A percentile compares a stretch with the other conserved stretches of the same genome.
Evolutionary conservation across 163 green algal genomes (phyloP).

Genomic region (Chlamydomonas reinhardtii): DNA sequence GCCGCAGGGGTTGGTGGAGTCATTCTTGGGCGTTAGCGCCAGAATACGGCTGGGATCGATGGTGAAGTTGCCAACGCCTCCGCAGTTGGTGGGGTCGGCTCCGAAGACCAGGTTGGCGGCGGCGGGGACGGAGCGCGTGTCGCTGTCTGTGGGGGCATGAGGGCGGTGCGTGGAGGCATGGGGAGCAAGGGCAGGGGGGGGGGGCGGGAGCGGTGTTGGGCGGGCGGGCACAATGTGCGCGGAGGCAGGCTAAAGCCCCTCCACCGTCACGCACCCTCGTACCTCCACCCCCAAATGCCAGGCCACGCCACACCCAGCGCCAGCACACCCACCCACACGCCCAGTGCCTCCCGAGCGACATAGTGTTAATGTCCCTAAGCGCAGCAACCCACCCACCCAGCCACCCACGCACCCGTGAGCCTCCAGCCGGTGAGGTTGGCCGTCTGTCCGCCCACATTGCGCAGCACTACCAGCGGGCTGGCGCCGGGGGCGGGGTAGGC

Average conservation of each 20-base stretch:
- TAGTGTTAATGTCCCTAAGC: too few species aligned
- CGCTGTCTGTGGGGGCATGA: slow-evolving; percentile 12
- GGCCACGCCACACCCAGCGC: too few species aligned
- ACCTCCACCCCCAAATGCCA: too few species aligned
- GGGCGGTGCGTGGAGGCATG: too few species aligned
- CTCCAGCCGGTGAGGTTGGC: slow-evolving; percentile 65
- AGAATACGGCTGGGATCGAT: slow-evolving; percentile 56
- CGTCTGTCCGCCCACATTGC: slow-evolving; percentile 67
- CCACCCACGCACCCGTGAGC: slow-evolving; percentile 19
- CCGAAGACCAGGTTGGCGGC: slow-evolving; percentile 51
- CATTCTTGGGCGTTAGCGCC: slow-evolving; percentile 52
- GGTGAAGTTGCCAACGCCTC: slow-evolving; percentile 57
- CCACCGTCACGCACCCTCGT: too few species aligned
- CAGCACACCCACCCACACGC: too few species aligned
- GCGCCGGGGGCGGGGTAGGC: slow-evolving; percentile 37
- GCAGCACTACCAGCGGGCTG: slow-evolving; percentile 52
- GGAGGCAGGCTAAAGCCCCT: too few species aligned
- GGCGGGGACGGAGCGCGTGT: slow-evolving; percentile 31
- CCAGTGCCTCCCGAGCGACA: too few species aligned
- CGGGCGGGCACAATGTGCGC: too few species aligned
- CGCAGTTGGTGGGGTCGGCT: slow-evolving; percentile 13
- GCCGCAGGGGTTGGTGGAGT: slow-evolving; percentile 62
- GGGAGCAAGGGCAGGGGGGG: too few species aligned
- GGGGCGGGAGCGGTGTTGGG: too few species aligned
- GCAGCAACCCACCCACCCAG: too few species aligned